Evolutionary conservation across 768 basidiomycete genomes (phyloP).

Genomic region (Pleurotus tuoliensis): DNA sequence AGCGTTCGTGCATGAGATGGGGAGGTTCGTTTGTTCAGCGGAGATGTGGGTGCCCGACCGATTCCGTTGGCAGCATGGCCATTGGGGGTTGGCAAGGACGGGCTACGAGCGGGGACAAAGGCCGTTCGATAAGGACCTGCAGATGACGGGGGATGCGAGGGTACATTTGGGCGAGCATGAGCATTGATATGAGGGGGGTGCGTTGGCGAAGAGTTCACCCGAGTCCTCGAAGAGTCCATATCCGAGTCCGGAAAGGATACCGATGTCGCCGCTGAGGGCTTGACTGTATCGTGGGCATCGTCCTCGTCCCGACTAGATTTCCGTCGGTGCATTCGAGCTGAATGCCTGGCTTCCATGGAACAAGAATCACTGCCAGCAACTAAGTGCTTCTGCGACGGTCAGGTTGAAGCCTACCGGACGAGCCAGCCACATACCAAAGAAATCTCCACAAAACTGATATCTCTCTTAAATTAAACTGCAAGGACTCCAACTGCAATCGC

Average conservation of each 20-base stretch:
- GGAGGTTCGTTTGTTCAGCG: neutral
- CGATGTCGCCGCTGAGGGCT: conserved; percentile 3
- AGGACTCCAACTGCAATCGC: too few species aligned
- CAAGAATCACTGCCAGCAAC: too few species aligned
- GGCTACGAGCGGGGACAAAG: conserved; percentile 8
- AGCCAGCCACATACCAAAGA: too few species aligned
- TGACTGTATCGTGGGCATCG: conserved; percentile 19
- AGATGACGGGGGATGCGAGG: conserved; percentile 13
- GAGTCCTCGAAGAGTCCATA: neutral
- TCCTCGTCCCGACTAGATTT: conserved; percentile 42
- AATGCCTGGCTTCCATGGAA: neutral
- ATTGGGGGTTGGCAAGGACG: conserved; percentile 2
- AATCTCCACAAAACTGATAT: too few species aligned
- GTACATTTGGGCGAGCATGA: conserved; percentile 6
- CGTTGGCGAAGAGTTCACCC: conserved; percentile 19
- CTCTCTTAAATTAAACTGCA: too few species aligned
- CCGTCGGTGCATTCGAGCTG: conserved; percentile 32
- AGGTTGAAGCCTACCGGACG: too few species aligned
- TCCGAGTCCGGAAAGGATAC: neutral
- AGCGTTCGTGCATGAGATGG: conserved; percentile 1
- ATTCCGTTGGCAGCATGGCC: neutral
- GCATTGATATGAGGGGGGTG: conserved; percentile 9
- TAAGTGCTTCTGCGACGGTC: too few species aligned
- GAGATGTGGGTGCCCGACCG: neutral
- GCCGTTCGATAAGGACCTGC: conserved; percentile 21